A percentile compares a stretch with the other conserved stretches of the same genome.
phyloP scores from a whole-genome alignment of 2,329 filamentous ascomycete species.

The Aspergillus caelatus region DNA sequence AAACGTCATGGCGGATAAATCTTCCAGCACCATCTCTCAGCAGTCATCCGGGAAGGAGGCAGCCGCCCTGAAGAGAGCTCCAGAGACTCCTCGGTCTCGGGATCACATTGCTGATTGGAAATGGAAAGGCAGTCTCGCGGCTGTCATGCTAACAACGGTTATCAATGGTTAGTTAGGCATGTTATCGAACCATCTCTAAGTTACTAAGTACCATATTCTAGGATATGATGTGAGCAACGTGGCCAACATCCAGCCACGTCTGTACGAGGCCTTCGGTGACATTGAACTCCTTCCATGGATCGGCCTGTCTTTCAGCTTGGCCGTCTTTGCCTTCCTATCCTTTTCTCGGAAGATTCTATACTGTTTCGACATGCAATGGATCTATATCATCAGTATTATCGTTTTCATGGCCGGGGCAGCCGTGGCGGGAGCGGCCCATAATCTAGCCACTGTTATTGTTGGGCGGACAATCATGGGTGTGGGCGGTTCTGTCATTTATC shows the following conservation, averaged over 20 bases:
- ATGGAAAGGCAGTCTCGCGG: slow-evolving; percentile 16
- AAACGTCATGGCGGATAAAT: neutral
- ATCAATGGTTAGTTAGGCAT: slow-evolving; percentile 13
- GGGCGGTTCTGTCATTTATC: slow-evolving; percentile 2
- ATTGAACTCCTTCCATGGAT: slow-evolving; percentile 21
- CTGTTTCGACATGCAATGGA: slow-evolving; percentile 8
- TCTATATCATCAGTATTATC: neutral
- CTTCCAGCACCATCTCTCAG: neutral
- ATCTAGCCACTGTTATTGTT: slow-evolving; percentile 3
- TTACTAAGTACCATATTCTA: neutral
- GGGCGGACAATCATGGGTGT: slow-evolving; percentile 5
- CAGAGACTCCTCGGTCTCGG: neutral
- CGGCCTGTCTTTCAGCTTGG: slow-evolving; percentile 15
- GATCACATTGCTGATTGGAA: slow-evolving; percentile 13
- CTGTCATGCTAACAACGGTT: slow-evolving; percentile 13
- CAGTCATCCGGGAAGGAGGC: neutral
- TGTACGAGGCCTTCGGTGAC: slow-evolving; percentile 19
- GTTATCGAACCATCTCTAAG: neutral
- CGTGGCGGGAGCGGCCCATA: slow-evolving; percentile 3
- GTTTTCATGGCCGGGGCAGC: slow-evolving; percentile 9
- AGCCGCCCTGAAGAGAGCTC: neutral
- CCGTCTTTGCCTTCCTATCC: slow-evolving; percentile 15
- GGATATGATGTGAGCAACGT: slow-evolving; percentile 23
- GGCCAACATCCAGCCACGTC: slow-evolving; percentile 19
- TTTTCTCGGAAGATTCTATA: slow-evolving; percentile 10